These are phyloP conservation scores for Paramecium octaurelia DNA, from an alignment of 73 alveolate species.

Conservation along the genomic window DNA sequence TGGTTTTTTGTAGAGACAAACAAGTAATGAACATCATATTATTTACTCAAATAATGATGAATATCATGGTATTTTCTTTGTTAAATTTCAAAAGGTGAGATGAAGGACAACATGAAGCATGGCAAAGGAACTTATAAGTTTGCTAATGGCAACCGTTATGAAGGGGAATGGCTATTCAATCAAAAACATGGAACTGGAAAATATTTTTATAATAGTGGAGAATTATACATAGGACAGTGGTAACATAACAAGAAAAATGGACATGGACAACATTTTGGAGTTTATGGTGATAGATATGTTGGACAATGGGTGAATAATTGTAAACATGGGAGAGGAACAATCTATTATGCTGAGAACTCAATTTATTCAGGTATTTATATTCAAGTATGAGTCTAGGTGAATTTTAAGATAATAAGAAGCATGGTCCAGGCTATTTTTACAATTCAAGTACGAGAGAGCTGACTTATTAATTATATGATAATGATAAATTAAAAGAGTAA, in stretches of 20 bases:
- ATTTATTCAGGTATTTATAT: not conserved
- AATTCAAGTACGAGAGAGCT: conserved; percentile 1
- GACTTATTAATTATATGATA: conserved; percentile 28
- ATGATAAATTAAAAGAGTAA: not conserved
- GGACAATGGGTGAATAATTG: not conserved
- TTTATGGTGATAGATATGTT: not conserved
- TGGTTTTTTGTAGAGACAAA: not conserved
- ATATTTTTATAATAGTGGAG: conserved; percentile 4
- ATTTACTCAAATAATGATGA: conserved; percentile 37
- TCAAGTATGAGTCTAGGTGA: not conserved
- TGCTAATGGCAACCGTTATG: conserved; percentile 49
- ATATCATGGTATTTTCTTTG: not conserved
- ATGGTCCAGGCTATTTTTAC: conserved; percentile 8
- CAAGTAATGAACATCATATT: not conserved
- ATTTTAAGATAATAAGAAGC: not conserved
- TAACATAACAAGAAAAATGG: not conserved
- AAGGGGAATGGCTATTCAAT: conserved; percentile 2
- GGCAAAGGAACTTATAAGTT: conserved; percentile 36
- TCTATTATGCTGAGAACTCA: not conserved
- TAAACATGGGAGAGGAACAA: conserved; percentile 8
- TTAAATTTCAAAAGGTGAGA: not conserved
- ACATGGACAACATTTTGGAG: not conserved
- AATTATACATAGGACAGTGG: conserved; percentile 25
- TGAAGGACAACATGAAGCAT: not conserved
- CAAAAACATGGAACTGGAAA: conserved; percentile 44